These are phyloP conservation scores for Rhynchosporium graminicola DNA, from an alignment of 2,329 filamentous ascomycete species.

Conservation along the genomic window DNA sequence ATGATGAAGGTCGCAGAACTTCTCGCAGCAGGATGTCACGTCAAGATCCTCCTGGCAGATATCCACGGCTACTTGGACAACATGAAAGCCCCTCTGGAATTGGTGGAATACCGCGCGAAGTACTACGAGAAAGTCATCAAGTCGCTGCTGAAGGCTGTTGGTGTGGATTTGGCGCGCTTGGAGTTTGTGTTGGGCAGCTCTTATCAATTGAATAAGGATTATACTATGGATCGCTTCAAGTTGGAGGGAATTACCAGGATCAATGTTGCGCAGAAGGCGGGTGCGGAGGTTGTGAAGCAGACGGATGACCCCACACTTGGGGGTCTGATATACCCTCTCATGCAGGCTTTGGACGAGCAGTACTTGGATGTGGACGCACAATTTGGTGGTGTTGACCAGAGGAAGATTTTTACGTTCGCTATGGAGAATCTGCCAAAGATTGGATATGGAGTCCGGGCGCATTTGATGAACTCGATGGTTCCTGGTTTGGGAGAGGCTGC, in stretches of 20 bases:
- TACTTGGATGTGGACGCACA: conserved; percentile 86
- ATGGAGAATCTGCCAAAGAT: conserved; percentile 83
- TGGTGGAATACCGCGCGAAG: conserved; percentile 76
- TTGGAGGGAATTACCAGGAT: conserved; percentile 49
- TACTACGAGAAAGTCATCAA: conserved; percentile 83
- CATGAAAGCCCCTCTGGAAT: conserved; percentile 83
- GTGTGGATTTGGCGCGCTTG: conserved; percentile 71
- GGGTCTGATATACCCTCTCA: conserved; percentile 78
- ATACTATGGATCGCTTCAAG: conserved; percentile 87
- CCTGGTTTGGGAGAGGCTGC: conserved; percentile 75
- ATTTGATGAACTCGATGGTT: conserved; percentile 86
- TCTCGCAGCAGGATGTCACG: conserved; percentile 78
- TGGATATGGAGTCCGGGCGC: conserved; percentile 72
- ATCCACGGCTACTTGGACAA: conserved; percentile 81
- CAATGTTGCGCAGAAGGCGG: conserved; percentile 74
- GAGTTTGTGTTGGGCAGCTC: conserved; percentile 82
- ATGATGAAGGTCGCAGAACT: conserved; percentile 89
- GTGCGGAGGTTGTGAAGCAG: conserved; percentile 94
- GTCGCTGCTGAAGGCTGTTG: conserved; percentile 73
- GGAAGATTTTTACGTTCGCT: conserved; percentile 86
- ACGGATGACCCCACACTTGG: conserved; percentile 72
- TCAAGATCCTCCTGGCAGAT: conserved; percentile 74
- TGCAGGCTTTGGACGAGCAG: conserved; percentile 85
- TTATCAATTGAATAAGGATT: conserved; percentile 73
- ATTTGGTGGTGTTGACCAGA: conserved; percentile 83